Percentiles rank a stretch among this genome's conserved stretches.
These are phyloP conservation scores for Caryopteris hybrid DNA, from an alignment of 305 asterid species.

Conservation along the genomic window DNA sequence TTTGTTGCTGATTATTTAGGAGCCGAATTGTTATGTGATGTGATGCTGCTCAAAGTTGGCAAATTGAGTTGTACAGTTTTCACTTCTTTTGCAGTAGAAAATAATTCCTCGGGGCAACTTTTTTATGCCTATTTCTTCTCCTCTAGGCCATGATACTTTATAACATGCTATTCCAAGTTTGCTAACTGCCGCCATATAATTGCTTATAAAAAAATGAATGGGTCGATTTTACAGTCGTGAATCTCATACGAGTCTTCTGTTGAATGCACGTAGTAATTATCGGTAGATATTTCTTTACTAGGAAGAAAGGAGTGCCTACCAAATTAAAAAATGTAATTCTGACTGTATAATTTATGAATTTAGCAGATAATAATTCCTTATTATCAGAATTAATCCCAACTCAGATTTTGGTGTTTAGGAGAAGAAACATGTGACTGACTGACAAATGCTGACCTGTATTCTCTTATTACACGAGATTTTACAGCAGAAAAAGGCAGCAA, in stretches of 20 bases:
- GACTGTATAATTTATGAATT: neutral
- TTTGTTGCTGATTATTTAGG: neutral
- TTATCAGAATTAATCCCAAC: neutral
- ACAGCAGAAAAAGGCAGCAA: constrained; percentile 3
- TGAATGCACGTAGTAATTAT: neutral
- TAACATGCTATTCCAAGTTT: neutral
- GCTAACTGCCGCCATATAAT: neutral
- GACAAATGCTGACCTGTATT: constrained; percentile 12
- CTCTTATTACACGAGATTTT: constrained; percentile 3
- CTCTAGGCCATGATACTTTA: neutral
- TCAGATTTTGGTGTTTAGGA: constrained; percentile 12
- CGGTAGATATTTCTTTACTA: neutral
- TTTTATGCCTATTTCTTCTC: neutral
- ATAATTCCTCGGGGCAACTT: neutral
- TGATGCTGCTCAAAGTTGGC: neutral
- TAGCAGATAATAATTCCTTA: neutral
- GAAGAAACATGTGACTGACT: constrained; percentile 1
- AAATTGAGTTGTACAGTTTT: neutral
- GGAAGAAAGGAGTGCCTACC: neutral
- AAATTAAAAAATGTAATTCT: neutral
- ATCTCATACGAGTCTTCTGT: neutral
- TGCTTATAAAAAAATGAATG: neutral
- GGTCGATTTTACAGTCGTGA: neutral
- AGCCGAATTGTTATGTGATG: neutral
- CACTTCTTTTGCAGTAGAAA: neutral